A percentile compares a stretch with the other conserved stretches of the same genome.
phyloP scores from a whole-genome alignment of 1,284 basidiomycete species.

The Bondarzewia mesenterica region DNA sequence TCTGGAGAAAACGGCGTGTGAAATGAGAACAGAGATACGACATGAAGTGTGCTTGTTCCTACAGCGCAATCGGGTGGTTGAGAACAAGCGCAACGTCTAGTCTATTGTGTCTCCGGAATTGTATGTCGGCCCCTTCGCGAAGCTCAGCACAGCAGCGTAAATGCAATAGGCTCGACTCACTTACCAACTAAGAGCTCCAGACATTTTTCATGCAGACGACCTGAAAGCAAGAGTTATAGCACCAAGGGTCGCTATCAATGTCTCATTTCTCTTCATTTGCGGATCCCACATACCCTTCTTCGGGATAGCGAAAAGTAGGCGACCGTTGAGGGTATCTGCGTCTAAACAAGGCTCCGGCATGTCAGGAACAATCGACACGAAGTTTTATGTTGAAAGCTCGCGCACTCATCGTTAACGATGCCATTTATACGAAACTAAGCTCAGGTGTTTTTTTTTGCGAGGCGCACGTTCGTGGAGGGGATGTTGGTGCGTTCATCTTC shows the following conservation, averaged over 20 bases:
- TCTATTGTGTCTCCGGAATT: slow-evolving; percentile 85
- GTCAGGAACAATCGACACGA: neutral
- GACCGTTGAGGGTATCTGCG: slow-evolving; percentile 48
- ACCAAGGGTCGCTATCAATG: slow-evolving; percentile 7
- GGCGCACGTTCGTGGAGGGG: neutral
- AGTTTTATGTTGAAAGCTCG: neutral
- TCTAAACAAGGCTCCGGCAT: slow-evolving; percentile 15
- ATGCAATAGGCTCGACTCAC: slow-evolving; percentile 11
- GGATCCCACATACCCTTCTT: slow-evolving; percentile 73
- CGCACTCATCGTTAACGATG: slow-evolving; percentile 1
- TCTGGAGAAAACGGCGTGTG: slow-evolving; percentile 32
- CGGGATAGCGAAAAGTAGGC: slow-evolving; percentile 91
- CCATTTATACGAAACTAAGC: neutral
- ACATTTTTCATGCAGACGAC: slow-evolving; percentile 90
- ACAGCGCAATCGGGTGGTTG: slow-evolving; percentile 93
- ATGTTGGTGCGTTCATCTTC: neutral
- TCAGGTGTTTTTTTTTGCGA: neutral
- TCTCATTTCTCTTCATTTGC: neutral
- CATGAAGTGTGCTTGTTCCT: slow-evolving; percentile 15
- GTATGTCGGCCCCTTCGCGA: slow-evolving; percentile 83
- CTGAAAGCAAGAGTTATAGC: slow-evolving; percentile 38
- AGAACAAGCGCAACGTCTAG: slow-evolving; percentile 89
- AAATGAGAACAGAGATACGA: slow-evolving; percentile 1
- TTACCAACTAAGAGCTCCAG: slow-evolving; percentile 76
- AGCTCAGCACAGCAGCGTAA: neutral